Evolutionary conservation across 1,284 basidiomycete genomes (phyloP).

Genomic region (Anthracocystis panici-leucophaei): DNA sequence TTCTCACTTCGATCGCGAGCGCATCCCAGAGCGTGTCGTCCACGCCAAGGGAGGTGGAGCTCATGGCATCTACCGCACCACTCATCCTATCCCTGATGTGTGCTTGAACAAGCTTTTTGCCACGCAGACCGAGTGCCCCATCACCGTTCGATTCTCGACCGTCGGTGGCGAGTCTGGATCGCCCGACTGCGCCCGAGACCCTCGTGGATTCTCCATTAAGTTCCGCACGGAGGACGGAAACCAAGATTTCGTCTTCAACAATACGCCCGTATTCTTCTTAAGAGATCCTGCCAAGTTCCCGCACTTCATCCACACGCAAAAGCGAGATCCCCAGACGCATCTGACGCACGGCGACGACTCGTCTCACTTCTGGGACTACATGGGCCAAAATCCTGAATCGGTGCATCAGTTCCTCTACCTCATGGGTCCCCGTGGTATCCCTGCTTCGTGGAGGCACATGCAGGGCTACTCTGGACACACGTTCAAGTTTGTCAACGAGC

Average conservation of each 20-base stretch:
- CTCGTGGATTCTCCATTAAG: conserved; percentile 61
- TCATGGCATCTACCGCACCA: conserved; percentile 56
- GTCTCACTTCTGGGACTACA: conserved; percentile 54
- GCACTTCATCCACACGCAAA: conserved; percentile 62
- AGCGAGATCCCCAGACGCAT: conserved; percentile 52
- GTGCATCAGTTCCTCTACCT: conserved; percentile 56
- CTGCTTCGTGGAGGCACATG: conserved; percentile 47
- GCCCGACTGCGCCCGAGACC: conserved; percentile 51
- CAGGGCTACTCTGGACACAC: conserved; percentile 59
- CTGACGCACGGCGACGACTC: conserved; percentile 48
- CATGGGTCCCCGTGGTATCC: conserved; percentile 55
- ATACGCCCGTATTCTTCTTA: conserved; percentile 62
- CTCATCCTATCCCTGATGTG: conserved; percentile 53
- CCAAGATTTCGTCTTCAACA: conserved; percentile 53
- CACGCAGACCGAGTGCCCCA: conserved; percentile 38
- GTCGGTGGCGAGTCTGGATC: conserved; percentile 57
- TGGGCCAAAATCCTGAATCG: conserved; percentile 46
- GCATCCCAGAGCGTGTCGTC: conserved; percentile 67
- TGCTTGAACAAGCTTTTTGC: conserved; percentile 48
- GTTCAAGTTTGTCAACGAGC: conserved; percentile 56
- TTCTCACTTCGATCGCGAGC: conserved; percentile 62
- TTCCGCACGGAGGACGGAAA: conserved; percentile 52
- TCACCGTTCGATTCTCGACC: conserved; percentile 57
- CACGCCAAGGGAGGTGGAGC: conserved; percentile 63
- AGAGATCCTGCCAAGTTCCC: conserved; percentile 58